Evolutionary conservation across 1,139 yeast species (phyloP).

Genomic region (Groenewaldozyma sp.): DNA sequence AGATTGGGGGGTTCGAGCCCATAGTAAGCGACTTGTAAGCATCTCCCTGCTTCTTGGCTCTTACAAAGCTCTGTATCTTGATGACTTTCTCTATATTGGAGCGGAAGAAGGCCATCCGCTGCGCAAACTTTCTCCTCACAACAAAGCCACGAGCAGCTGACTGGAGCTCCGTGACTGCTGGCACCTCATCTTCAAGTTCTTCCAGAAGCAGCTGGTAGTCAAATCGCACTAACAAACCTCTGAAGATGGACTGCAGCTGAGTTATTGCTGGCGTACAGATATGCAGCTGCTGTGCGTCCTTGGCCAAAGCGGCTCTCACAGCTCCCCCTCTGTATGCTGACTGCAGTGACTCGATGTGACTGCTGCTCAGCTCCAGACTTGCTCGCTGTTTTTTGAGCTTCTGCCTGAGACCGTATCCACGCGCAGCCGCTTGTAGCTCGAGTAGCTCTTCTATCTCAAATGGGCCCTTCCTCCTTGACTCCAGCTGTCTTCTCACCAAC

Average conservation of each 20-base stretch:
- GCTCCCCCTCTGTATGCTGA: constrained; percentile 23
- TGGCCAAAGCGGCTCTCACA: constrained; percentile 17
- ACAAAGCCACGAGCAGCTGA: constrained; percentile 40
- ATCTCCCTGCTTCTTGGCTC: constrained; percentile 57
- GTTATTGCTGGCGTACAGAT: constrained; percentile 30
- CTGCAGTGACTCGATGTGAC: constrained; percentile 20
- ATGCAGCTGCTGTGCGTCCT: constrained; percentile 17
- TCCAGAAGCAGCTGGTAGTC: constrained; percentile 41
- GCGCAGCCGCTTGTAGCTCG: constrained; percentile 25
- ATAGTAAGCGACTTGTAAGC: constrained; percentile 68
- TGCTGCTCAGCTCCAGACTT: constrained; percentile 13
- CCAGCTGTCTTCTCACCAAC: constrained; percentile 6
- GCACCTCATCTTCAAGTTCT: constrained; percentile 41
- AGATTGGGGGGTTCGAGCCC: constrained; percentile 65
- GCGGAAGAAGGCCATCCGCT: constrained; percentile 45
- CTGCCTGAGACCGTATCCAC: constrained; percentile 26
- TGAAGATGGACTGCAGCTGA: constrained; percentile 36
- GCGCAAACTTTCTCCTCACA: constrained; percentile 32
- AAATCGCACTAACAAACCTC: constrained; percentile 43
- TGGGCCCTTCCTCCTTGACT: constrained; percentile 1
- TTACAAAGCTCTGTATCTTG: constrained; percentile 63
- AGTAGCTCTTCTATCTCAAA: constrained; percentile 16
- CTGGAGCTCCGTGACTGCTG: constrained; percentile 40
- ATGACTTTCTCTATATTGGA: constrained; percentile 50
- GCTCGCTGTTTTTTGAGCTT: constrained; percentile 9